A percentile compares a stretch with the other conserved stretches of the same genome.
phyloP scores from a whole-genome alignment of 768 basidiomycete genomes.

The Suillus subluteus region DNA sequence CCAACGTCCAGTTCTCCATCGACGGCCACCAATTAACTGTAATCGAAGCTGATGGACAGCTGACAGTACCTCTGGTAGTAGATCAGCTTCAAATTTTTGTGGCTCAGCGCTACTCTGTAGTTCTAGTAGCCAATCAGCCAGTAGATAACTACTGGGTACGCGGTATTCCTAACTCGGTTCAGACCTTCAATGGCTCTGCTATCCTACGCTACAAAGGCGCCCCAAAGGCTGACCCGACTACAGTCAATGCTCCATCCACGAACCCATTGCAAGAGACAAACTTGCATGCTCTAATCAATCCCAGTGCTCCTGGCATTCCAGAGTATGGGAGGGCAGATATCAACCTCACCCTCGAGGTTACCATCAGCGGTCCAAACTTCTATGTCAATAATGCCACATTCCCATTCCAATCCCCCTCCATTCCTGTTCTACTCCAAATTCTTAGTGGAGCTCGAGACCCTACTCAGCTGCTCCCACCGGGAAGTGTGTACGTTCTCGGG shows the following conservation, averaged over 20 bases:
- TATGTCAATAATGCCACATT: slow-evolving; percentile 19
- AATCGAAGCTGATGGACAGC: slow-evolving; percentile 50
- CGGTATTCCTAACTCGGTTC: slow-evolving; percentile 32
- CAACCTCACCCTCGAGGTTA: slow-evolving; percentile 28
- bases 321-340: slow-evolving; percentile 44
- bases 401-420: slow-evolving; percentile 31
- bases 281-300: slow-evolving; percentile 27
- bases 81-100: slow-evolving; percentile 43
- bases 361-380: slow-evolving; percentile 10
- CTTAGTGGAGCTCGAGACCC: slow-evolving; percentile 42
- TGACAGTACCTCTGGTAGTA: slow-evolving; percentile 42
- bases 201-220: slow-evolving; percentile 55
- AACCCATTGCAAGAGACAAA: slow-evolving; percentile 36
- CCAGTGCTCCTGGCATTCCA: slow-evolving; percentile 43
- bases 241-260: slow-evolving; percentile 25
- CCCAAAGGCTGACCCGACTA: slow-evolving; percentile 41
- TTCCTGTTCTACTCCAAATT: slow-evolving; percentile 27
- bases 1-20: slow-evolving; percentile 46
- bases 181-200: slow-evolving; percentile 36
- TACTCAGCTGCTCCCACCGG: slow-evolving; percentile 26
- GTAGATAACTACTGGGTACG: slow-evolving; percentile 53
- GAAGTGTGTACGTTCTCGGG: slow-evolving; percentile 26
- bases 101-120: slow-evolving; percentile 36
- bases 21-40: slow-evolving; percentile 48
- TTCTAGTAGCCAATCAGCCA: slow-evolving; percentile 35